Conservation (phyloP, 352 stramenopile genomes). For the Globisporangium spinosum region DNA sequence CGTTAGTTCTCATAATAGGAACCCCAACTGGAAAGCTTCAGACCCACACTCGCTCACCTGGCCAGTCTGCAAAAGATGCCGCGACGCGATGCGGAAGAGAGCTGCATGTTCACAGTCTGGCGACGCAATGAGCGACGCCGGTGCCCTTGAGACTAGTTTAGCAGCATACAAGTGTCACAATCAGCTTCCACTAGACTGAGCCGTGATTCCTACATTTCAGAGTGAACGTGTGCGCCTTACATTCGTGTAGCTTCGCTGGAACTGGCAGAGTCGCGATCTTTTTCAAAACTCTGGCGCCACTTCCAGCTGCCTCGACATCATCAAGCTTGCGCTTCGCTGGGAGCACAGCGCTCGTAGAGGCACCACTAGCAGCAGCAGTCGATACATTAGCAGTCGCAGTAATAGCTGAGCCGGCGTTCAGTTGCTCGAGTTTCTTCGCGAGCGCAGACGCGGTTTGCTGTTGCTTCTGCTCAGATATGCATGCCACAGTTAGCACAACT, state of each 20-base stretch:
- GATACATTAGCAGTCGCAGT: neutral
- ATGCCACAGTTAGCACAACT: neutral
- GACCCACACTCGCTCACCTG: constrained; percentile 6
- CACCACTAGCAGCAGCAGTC: neutral
- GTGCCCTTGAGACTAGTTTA: constrained; percentile 2
- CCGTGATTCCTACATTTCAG: neutral
- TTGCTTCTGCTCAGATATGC: constrained; percentile 15
- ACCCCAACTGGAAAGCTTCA: neutral
- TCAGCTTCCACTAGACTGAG: too few species aligned
- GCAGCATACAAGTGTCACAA: neutral
- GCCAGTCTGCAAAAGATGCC: constrained; percentile 13
- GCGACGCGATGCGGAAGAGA: constrained; percentile 14
- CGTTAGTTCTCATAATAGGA: neutral
- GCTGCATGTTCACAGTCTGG: constrained; percentile 6
- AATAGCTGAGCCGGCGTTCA: neutral
- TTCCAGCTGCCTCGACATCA: neutral
- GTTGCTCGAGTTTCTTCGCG: constrained; percentile 13
- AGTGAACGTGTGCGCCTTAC: neutral
- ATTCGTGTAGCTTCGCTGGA: constrained; percentile 7
- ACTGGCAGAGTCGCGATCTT: neutral
- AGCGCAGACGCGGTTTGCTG: constrained; percentile 6
- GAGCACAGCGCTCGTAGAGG: neutral
- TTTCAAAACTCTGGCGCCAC: neutral
- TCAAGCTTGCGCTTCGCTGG: constrained; percentile 15
- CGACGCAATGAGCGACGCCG: neutral